Percentiles rank a stretch among this genome's conserved stretches.
These are phyloP conservation scores for Apostasia shenzhenica DNA, from an alignment of 106 monocot species.

Conservation along the genomic window DNA sequence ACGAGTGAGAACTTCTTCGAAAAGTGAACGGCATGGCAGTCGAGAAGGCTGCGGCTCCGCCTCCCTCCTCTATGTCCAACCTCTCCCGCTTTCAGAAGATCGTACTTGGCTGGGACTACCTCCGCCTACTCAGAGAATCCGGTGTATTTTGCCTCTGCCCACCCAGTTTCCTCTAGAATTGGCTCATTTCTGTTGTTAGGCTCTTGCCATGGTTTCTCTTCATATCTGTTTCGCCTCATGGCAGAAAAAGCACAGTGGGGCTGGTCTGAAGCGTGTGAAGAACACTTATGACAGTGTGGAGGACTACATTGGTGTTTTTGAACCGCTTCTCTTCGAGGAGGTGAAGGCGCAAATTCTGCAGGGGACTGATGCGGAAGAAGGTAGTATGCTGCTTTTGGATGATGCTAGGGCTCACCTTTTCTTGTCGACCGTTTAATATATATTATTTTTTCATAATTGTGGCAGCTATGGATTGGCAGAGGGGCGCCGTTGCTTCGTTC, in stretches of 20 bases:
- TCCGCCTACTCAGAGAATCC: slow-evolving; percentile 71
- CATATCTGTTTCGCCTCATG: background rate
- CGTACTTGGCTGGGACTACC: slow-evolving; percentile 92
- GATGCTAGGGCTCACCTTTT: background rate
- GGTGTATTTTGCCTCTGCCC: slow-evolving; percentile 23
- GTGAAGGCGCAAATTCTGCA: slow-evolving; percentile 88
- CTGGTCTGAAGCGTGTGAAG: slow-evolving; percentile 44
- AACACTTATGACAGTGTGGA: slow-evolving; percentile 50
- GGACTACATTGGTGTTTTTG: slow-evolving; percentile 73
- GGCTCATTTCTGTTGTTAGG: too few relatives aligned
- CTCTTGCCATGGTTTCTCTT: slow-evolving; percentile 1
- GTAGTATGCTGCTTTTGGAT: background rate
- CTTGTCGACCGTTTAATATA: background rate
- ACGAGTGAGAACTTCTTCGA: too few relatives aligned
- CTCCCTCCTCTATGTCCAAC: slow-evolving; percentile 12
- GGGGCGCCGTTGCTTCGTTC: slow-evolving; percentile 42
- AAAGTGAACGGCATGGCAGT: background rate
- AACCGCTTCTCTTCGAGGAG: slow-evolving; percentile 94
- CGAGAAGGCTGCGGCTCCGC: background rate
- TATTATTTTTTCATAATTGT: background rate
- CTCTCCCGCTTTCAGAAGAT: slow-evolving; percentile 62
- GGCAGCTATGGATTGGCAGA: slow-evolving; percentile 39
- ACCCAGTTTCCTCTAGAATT: too few relatives aligned
- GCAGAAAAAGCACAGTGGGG: slow-evolving; percentile 5
- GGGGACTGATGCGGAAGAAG: slow-evolving; percentile 65